Percentiles rank a stretch among this genome's conserved stretches.
These are phyloP conservation scores for Ascomycota sp. DNA, from an alignment of 2,329 filamentous ascomycete genomes.

Conservation along the genomic window DNA sequence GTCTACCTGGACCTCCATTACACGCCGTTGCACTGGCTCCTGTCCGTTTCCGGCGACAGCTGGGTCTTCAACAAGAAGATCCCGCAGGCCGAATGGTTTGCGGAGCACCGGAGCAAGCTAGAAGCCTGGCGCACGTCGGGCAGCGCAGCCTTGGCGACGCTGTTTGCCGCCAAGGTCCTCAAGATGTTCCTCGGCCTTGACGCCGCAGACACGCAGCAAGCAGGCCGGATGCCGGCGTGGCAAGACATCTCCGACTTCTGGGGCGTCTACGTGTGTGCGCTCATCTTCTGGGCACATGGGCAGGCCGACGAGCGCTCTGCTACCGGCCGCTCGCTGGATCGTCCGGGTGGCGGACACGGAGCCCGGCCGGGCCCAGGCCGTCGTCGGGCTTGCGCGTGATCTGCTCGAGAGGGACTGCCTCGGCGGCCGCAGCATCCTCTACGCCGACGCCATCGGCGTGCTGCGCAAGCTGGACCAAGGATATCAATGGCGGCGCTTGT, in stretches of 20 bases:
- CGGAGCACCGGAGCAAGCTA: constrained; percentile 25
- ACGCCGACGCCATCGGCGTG: constrained; percentile 31
- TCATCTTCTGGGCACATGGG: constrained; percentile 39
- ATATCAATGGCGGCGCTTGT: constrained; percentile 16
- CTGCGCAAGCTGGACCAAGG: constrained; percentile 29
- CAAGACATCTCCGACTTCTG: constrained; percentile 29
- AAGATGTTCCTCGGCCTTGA: constrained; percentile 19
- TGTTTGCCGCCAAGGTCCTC: constrained; percentile 31
- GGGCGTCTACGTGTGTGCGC: constrained; percentile 33
- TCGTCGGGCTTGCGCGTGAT: constrained; percentile 27
- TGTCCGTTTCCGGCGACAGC: constrained; percentile 36
- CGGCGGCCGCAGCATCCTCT: constrained; percentile 26
- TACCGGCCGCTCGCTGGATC: constrained; percentile 16
- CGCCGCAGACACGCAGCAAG: no score
- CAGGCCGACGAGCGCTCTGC: constrained; percentile 10
- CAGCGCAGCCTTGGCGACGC: constrained; percentile 22
- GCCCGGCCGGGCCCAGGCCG: constrained; percentile 22
- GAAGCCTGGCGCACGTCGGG: constrained; percentile 23
- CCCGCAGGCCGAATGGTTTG: constrained; percentile 19
- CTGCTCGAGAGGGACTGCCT: constrained; percentile 27
- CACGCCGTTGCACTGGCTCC: constrained; percentile 35
- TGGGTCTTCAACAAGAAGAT: constrained; percentile 38
- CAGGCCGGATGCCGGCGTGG: constrained; percentile 6
- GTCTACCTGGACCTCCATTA: constrained; percentile 36
- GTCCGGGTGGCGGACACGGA: constrained; percentile 17